Conservation (phyloP, 768 basidiomycete species). For the Mycena maculata region DNA sequence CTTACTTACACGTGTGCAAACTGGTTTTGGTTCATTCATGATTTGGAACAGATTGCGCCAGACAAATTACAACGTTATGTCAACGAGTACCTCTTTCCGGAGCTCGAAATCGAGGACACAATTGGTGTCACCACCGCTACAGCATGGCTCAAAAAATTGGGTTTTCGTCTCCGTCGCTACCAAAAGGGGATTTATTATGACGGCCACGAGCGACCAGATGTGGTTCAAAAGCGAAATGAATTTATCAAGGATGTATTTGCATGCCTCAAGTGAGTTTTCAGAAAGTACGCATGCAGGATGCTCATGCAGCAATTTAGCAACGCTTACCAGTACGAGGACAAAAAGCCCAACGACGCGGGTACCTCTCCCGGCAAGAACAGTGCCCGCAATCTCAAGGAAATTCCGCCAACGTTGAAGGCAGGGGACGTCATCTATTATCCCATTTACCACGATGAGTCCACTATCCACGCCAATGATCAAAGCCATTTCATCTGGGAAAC, state of each 20-base stretch:
- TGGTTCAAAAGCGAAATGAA: constrained; percentile 33
- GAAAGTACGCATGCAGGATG: neutral
- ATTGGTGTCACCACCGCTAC: constrained; percentile 23
- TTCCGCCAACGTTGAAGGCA: constrained; percentile 27
- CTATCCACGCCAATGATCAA: constrained; percentile 39
- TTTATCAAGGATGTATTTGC: constrained; percentile 20
- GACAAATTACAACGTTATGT: constrained; percentile 28
- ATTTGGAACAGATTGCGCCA: constrained; percentile 16
- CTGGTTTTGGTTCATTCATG: neutral
- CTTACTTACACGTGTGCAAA: too few relatives aligned
- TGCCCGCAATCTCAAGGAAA: constrained; percentile 7
- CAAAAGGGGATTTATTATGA: constrained; percentile 38
- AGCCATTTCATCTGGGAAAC: constrained; percentile 31
- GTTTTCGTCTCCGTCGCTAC: constrained; percentile 17
- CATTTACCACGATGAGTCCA: constrained; percentile 39
- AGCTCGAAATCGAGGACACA: constrained; percentile 24
- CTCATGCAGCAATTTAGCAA: neutral
- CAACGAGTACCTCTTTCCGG: constrained; percentile 26
- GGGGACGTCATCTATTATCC: constrained; percentile 31
- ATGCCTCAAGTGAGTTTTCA: constrained; percentile 13
- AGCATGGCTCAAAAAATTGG: constrained; percentile 31
- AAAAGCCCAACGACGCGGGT: constrained; percentile 5
- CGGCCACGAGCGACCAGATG: constrained; percentile 37
- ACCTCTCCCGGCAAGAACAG: constrained; percentile 2
- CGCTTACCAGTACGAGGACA: constrained; percentile 19